These are phyloP conservation scores for Schoenoplectus tabernaemontani DNA, from an alignment of 202 grass and related monocot species.

Conservation along the genomic window DNA sequence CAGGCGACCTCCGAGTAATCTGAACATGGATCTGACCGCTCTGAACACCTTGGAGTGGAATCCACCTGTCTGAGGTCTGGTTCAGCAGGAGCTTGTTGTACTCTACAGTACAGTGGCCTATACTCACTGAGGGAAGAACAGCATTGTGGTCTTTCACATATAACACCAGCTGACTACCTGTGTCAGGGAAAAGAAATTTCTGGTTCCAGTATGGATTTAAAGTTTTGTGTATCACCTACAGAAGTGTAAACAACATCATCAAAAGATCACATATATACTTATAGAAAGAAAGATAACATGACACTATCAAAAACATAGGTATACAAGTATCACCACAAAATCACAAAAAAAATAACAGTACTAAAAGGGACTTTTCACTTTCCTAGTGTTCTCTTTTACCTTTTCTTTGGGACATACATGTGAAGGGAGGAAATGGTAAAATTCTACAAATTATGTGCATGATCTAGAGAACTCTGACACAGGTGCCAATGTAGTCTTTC, in stretches of 20 bases:
- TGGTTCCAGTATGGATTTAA: conserved; percentile 75
- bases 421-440: not conserved
- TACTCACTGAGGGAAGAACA: conserved; percentile 65
- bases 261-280: not conserved
- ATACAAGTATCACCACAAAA: not conserved
- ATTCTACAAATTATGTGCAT: not conserved
- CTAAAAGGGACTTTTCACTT: not conserved
- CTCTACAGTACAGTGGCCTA: conserved; percentile 72
- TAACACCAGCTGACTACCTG: conserved; percentile 54
- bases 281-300: not conserved
- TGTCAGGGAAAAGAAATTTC: conserved; percentile 72
- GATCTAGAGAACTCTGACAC: not conserved
- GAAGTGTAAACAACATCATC: not conserved
- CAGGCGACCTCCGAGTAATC: conserved; percentile 33
- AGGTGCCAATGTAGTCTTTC: not conserved
- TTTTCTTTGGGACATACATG: not conserved
- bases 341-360: not conserved
- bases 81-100: conserved; percentile 65
- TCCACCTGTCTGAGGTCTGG: conserved; percentile 59
- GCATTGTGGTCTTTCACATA: conserved; percentile 86
- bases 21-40: conserved; percentile 68
- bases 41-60: conserved; percentile 74
- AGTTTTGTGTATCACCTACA: conserved; percentile 86
- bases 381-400: not conserved
- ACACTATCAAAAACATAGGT: not conserved